phyloP scores from a whole-genome alignment of 805 yeast genomes.

The Kodamaea kaohsiungensis region DNA sequence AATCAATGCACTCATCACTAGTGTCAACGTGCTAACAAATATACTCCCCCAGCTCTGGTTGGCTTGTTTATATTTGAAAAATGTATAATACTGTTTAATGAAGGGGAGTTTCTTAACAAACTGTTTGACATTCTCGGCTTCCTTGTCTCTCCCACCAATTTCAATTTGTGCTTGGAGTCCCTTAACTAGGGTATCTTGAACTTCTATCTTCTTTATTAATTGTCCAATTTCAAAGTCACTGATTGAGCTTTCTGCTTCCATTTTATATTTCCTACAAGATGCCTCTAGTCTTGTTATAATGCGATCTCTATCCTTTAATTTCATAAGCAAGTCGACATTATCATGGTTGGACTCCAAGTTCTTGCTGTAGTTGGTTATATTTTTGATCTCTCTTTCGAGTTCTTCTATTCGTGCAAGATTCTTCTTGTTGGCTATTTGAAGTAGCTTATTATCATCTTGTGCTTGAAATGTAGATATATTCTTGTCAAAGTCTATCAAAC shows the following conservation, averaged over 20 bases:
- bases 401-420: constrained; percentile 13
- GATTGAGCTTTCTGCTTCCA: constrained; percentile 2
- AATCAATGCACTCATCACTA: constrained; percentile 23
- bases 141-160: neutral
- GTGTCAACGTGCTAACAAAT: constrained; percentile 21
- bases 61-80: constrained; percentile 25
- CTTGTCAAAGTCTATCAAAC: neutral
- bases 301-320: constrained; percentile 4
- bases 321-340: constrained; percentile 6
- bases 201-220: constrained; percentile 16
- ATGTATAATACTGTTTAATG: constrained; percentile 29
- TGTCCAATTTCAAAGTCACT: constrained; percentile 4
- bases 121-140: neutral
- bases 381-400: constrained; percentile 19
- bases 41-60: constrained; percentile 19
- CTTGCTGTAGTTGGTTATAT: constrained; percentile 18
- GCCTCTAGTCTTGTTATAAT: constrained; percentile 8
- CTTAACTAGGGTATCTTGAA: constrained; percentile 24
- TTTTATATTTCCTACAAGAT: constrained; percentile 8
- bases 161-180: constrained; percentile 9
- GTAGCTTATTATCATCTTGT: neutral
- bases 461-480: neutral
- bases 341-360: constrained; percentile 17
- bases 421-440: neutral
- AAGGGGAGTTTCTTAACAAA: constrained; percentile 29